Percentiles rank a stretch among this genome's conserved stretches.
Conservation (phyloP, 2,329 filamentous ascomycete species). For the Harringtonia lauricola region DNA sequence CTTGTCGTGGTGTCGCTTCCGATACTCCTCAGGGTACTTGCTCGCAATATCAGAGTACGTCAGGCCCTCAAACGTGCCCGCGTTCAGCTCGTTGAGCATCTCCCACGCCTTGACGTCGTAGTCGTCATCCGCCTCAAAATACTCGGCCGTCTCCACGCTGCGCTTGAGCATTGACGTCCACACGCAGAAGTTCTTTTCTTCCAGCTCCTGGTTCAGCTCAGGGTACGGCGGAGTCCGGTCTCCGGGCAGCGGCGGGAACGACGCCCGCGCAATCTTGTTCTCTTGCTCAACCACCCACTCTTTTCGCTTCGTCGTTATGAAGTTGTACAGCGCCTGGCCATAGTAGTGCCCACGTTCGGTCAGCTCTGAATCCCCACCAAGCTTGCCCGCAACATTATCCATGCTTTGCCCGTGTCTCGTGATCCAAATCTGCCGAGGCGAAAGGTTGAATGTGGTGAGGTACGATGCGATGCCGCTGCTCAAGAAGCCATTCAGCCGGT, state of each 20-base stretch:
- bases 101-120: conserved; percentile 97
- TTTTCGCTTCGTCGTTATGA: conserved; percentile 70
- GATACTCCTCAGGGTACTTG: conserved; percentile 72
- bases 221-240: conserved; percentile 94
- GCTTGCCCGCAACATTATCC: conserved; percentile 79
- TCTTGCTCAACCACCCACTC: conserved; percentile 78
- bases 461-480: conserved; percentile 90
- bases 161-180: conserved; percentile 97
- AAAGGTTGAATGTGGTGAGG: conserved; percentile 91
- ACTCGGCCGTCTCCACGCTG: conserved; percentile 75
- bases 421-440: conserved; percentile 95
- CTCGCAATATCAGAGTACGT: conserved; percentile 83
- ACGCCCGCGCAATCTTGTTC: conserved; percentile 62
- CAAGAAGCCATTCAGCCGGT: conserved; percentile 84
- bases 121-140: conserved; percentile 83
- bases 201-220: conserved; percentile 58
- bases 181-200: conserved; percentile 88
- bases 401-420: conserved; percentile 85
- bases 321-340: conserved; percentile 66
- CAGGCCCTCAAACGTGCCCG: conserved; percentile 85
- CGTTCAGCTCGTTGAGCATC: conserved; percentile 94
- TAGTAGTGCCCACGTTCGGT: conserved; percentile 74
- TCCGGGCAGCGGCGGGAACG: conserved; percentile 82
- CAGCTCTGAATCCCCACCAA: conserved; percentile 81
- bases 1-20: conserved; percentile 71